A percentile compares a stretch with the other conserved stretches of the same genome.
Evolutionary conservation across 495 filamentous ascomycete species (phyloP).

Genomic region (Zalerion maritima): DNA sequence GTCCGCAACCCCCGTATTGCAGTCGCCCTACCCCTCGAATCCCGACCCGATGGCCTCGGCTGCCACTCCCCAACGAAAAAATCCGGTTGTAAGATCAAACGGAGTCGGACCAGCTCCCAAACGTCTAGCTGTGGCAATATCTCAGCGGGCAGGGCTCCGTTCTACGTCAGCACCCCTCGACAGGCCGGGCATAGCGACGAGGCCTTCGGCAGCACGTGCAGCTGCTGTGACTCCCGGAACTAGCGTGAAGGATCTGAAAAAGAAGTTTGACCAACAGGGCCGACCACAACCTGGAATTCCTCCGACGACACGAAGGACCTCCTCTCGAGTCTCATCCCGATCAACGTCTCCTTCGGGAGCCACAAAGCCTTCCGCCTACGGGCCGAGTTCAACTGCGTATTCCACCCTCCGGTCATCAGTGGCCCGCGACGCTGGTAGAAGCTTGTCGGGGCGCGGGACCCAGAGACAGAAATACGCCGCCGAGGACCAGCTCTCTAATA

Average conservation of each 20-base stretch:
- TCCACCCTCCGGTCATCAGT: constrained; percentile 18
- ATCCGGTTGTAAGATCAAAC: constrained; percentile 15
- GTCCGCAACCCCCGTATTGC: constrained; percentile 10
- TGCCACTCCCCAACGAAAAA: constrained; percentile 15
- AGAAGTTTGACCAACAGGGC: constrained; percentile 36
- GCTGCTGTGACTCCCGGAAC: constrained; percentile 18
- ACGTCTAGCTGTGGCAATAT: constrained; percentile 16
- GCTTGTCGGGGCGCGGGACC: constrained; percentile 15
- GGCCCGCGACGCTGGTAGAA: constrained; percentile 18
- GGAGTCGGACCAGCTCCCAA: constrained; percentile 23
- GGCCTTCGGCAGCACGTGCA: constrained; percentile 16
- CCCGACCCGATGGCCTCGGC: constrained; percentile 17
- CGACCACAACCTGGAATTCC: constrained; percentile 8
- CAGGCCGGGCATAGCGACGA: constrained; percentile 12
- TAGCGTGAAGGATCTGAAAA: constrained; percentile 41
- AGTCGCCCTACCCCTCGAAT: constrained; percentile 5
- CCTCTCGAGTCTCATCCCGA: constrained; percentile 18
- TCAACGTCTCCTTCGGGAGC: constrained; percentile 12
- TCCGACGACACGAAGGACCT: constrained; percentile 16
- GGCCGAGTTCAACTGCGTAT: constrained; percentile 19
- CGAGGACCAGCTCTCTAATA: constrained; percentile 30
- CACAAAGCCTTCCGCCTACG: constrained; percentile 15
- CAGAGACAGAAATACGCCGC: constrained; percentile 25
- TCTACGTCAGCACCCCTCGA: constrained; percentile 37
- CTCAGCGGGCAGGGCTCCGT: constrained; percentile 20